Evolutionary conservation across 2,329 filamentous ascomycete genomes (phyloP), one percentile per base, ranked within the genome.

Genomic region (Arthrobotrys sphaeroides): DNA sequence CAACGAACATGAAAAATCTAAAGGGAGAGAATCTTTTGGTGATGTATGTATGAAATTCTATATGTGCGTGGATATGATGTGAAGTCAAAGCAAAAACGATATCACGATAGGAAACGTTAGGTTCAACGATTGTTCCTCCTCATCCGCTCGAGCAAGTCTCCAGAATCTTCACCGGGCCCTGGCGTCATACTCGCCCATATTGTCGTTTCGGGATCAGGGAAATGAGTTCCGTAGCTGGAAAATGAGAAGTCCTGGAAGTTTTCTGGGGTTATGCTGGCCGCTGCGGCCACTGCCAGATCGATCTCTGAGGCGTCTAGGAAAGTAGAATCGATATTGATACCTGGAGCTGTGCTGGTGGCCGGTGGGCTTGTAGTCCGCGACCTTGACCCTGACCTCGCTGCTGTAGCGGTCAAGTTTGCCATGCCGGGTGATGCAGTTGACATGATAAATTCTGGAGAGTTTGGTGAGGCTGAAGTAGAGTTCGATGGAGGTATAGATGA

Each of bases 171-270:
- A 2, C 53, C 66, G 1, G 42, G 9, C 2, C 49, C 60, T 5
- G 42, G 51, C 1, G 62, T 38, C 12, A 40, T 2, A 2, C 10
- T 40, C 38, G 55, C 36, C 70, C 70, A 74, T 9, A 74, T 18
- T 40, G 70, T 42, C 33, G 18, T 12, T 6, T 40, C 36, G 0
- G 69, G 69, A 24, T 45, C 28, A 2, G 70, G 70, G 24, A 62
- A 74, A 59, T 74, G 70, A 1, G 70, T 74, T 5, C 43, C 43
- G 16, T 74, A 74, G 47, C 26, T 62, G 0, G 33, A 62, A 24
- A 74, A 74, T 24, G 70, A 74, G 47, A 74, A 74, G 13, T 74
- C 70, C 31, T 74, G 70, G 5, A 68, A 31, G 28, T 74, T 62
- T 5, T 64, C 22, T 5, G 64, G 62, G 4, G 24, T 67, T 5